phyloP scores from a whole-genome alignment of 2,329 filamentous ascomycete species.

The Ophiocordyceps unilateralis region DNA sequence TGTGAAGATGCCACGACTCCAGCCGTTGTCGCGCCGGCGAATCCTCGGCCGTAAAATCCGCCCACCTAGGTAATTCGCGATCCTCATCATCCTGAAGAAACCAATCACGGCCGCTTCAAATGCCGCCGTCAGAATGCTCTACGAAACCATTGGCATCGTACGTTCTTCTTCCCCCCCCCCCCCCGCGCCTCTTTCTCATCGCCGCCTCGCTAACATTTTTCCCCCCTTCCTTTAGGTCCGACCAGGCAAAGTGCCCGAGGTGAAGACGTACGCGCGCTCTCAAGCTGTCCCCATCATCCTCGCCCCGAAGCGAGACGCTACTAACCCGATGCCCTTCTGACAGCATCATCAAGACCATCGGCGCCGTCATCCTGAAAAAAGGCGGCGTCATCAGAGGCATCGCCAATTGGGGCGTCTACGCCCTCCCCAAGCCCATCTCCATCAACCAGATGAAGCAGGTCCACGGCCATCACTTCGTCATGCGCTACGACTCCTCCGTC shows the following conservation, averaged over 20 bases:
- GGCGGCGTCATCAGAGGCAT: conserved; percentile 84
- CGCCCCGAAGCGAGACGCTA: neutral
- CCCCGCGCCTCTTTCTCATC: too few relatives aligned
- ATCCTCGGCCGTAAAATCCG: neutral
- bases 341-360: conserved; percentile 77
- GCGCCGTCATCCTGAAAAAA: conserved; percentile 62
- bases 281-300: neutral
- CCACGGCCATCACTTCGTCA: conserved; percentile 88
- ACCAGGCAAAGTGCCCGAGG: conserved; percentile 74
- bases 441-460: conserved; percentile 72
- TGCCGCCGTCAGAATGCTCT: conserved; percentile 54
- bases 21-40: neutral
- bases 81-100: neutral
- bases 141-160: conserved; percentile 94
- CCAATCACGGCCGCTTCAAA: conserved; percentile 7
- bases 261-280: conserved; percentile 60
- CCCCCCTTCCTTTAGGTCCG: conserved; percentile 48
- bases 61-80: neutral
- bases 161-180: conserved; percentile 15
- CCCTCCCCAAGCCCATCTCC: conserved; percentile 62
- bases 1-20: too few relatives aligned
- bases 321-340: too few relatives aligned
- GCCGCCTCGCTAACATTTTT: conserved; percentile 4
- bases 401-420: conserved; percentile 89
- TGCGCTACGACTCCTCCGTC: conserved; percentile 78